Evolutionary conservation across 192 early-diverging fungal species (phyloP), one percentile per base, ranked within the genome.

Genomic region (Entomortierella parvispora): DNA sequence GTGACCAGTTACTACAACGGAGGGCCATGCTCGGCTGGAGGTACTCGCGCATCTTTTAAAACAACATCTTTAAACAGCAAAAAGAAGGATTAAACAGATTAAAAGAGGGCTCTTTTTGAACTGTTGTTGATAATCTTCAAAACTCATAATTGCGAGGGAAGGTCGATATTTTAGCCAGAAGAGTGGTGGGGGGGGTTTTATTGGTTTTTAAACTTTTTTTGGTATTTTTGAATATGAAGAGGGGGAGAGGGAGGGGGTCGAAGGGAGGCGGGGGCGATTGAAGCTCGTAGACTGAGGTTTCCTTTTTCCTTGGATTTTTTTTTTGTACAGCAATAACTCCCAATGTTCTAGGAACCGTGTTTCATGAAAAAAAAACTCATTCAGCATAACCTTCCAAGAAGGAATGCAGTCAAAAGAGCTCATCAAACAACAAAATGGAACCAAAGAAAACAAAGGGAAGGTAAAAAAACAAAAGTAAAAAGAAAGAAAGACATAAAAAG

Each of bases 21-120:
- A 46, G 55, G 20, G 28, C 23, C 11, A 20, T 66, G 34, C 55
- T 53, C 22, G 47, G 34, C 18, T 53, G 49, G 48, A 50, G 23
- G 26, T 60, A 57, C 56, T 47, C 65, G 1, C 54, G 55, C 1
- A 58, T 34, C 34, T 58, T 58, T 58, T 68, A 34, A 65, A n/a
- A 18, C 15, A 17, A 2, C 5, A 8, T 6, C 2, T 2, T 11
- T 3, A 52, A 29, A 4, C 8, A 53, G 9, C 18, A 12, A 18
- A 17, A 31, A 53, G n/a, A 31, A 14, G 18, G 26, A 50, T 25
- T 48, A 50, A 50, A 20, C 18, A 7, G 10, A 12, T 11, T 10
- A 28, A 10, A 4, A 3, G 11, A 1, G 11, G 12, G 15, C 29
- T 15, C 17, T n/a, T 3, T 14, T 9, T 28, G 2, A 11, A 54